Evolutionary conservation across 768 basidiomycete genomes (phyloP).

Genomic region (Mycena filopes): DNA sequence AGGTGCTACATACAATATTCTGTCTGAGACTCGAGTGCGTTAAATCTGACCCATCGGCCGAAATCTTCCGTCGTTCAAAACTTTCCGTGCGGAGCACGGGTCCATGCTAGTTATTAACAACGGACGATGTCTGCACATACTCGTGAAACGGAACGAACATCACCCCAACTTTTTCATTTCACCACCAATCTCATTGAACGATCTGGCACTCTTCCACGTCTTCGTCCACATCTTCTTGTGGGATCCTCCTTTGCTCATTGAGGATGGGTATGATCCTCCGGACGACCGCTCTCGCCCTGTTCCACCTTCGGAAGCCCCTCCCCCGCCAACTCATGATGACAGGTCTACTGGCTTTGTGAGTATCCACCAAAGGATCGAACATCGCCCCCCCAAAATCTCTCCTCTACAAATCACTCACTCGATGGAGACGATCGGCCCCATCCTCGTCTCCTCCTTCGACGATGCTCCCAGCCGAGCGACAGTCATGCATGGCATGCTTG

Average conservation of each 20-base stretch:
- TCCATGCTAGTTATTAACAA: no score
- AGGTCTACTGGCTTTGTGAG: neutral
- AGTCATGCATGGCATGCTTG: neutral
- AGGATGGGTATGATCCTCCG: neutral
- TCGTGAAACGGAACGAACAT: neutral
- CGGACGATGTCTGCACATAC: neutral
- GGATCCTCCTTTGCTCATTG: neutral
- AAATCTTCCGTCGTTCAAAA: no score
- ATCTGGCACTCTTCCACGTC: neutral
- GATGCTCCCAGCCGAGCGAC: neutral
- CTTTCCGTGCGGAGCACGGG: no score
- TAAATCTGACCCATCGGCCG: no score
- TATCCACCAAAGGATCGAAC: neutral
- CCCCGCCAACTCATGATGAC: neutral
- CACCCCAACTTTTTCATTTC: neutral
- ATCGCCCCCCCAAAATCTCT: neutral
- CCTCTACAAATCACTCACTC: neutral
- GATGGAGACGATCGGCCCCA: neutral
- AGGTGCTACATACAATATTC: no score
- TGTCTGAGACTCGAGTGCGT: no score
- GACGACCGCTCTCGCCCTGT: neutral
- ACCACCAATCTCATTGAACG: neutral
- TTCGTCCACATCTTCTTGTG: neutral
- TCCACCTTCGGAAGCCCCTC: neutral
- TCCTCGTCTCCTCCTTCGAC: neutral